Percentiles rank a stretch among this genome's conserved stretches.
Evolutionary conservation across 371 early-diverging fungal species (phyloP).

Genomic region (Smittium culicis): DNA sequence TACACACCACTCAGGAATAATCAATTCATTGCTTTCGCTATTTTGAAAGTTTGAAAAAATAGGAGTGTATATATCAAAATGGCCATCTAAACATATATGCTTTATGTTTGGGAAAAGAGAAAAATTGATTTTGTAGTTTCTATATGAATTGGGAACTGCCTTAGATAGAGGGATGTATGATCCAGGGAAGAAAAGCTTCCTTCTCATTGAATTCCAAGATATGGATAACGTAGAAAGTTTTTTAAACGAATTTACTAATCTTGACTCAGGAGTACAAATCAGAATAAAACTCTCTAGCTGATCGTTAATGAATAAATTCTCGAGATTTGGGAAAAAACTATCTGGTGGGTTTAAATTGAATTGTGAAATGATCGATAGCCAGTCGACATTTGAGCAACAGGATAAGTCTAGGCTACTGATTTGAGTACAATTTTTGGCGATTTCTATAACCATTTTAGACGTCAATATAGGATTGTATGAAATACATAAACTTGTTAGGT

Average conservation of each 20-base stretch:
- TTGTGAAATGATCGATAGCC: neutral
- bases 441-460: neutral
- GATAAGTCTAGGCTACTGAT: constrained; percentile 2
- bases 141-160: neutral
- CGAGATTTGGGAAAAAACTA: constrained; percentile 4
- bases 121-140: neutral
- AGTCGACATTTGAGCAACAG: constrained; percentile 5
- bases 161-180: neutral
- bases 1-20: constrained; percentile 1
- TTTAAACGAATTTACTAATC: neutral
- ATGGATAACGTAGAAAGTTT: constrained; percentile 8
- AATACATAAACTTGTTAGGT: constrained; percentile 6
- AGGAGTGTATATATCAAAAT: constrained; percentile 11
- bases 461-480: neutral
- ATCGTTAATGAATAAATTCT: constrained; percentile 8
- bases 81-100: constrained; percentile 8
- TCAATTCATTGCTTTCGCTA: neutral
- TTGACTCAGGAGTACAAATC: neutral
- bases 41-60: neutral
- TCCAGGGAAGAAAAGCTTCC: neutral
- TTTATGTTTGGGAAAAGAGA: neutral
- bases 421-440: constrained; percentile 4
- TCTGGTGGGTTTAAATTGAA: no score
- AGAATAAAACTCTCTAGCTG: constrained; percentile 3
- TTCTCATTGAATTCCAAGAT: constrained; percentile 11